Conservation (phyloP, 495 filamentous ascomycete genomes). For the Xylaria grammica region DNA sequence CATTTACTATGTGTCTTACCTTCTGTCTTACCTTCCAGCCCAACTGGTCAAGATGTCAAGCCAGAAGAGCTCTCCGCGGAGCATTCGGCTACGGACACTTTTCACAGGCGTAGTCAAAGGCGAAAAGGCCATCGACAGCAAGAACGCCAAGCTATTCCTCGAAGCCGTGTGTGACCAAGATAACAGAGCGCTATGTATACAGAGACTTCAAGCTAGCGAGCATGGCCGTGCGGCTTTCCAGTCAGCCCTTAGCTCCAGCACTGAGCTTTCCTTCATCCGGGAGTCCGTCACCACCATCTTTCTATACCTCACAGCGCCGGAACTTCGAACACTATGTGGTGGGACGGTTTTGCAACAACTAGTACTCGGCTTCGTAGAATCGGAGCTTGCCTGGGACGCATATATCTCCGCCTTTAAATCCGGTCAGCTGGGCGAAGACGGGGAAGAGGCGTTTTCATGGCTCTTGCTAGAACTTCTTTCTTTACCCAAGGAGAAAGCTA, state of each 20-base stretch:
- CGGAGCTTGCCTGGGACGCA: slow-evolving; percentile 64
- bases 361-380: slow-evolving; percentile 56
- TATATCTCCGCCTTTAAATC: slow-evolving; percentile 49
- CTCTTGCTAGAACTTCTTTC: slow-evolving; percentile 60
- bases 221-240: slow-evolving; percentile 51
- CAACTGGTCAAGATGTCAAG: background rate
- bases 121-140: slow-evolving; percentile 14
- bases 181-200: slow-evolving; percentile 52
- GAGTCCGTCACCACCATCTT: slow-evolving; percentile 11
- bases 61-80: background rate
- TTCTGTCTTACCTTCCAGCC: too few species aligned
- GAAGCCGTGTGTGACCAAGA: slow-evolving; percentile 60
- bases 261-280: slow-evolving; percentile 37
- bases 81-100: background rate
- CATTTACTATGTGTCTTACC: too few species aligned
- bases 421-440: slow-evolving; percentile 41
- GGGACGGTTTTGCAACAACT: slow-evolving; percentile 60
- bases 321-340: slow-evolving; percentile 55
- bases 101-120: slow-evolving; percentile 11
- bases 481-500: slow-evolving; percentile 35
- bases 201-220: slow-evolving; percentile 56
- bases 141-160: slow-evolving; percentile 59
- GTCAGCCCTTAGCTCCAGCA: slow-evolving; percentile 47
- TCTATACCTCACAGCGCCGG: slow-evolving; percentile 39
- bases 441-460: slow-evolving; percentile 59